These are phyloP conservation scores for Sisymbrium irio DNA, from an alignment of 345 rosid species.

Conservation along the genomic window DNA sequence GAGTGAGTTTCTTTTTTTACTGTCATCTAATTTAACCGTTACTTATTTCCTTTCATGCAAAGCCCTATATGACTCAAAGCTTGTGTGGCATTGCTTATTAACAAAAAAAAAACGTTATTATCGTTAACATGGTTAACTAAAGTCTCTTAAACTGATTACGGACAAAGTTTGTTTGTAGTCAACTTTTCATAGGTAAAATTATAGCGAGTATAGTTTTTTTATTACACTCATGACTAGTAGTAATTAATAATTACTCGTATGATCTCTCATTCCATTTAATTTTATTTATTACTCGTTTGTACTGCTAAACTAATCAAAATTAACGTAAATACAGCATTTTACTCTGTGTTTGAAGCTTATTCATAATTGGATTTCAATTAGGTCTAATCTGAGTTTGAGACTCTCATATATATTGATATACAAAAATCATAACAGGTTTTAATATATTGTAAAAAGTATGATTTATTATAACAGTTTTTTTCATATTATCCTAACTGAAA, in stretches of 20 bases:
- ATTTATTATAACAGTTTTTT: too few species aligned
- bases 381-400: too few species aligned
- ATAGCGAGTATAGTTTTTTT: background rate
- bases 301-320: background rate
- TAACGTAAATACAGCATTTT: too few species aligned
- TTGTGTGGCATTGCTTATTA: background rate
- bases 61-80: background rate
- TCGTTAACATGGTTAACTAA: background rate
- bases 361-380: too few species aligned
- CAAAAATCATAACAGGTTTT: too few species aligned
- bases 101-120: background rate
- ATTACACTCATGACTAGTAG: too few species aligned
- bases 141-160: background rate
- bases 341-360: too few species aligned
- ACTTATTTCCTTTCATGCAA: slow-evolving; percentile 6
- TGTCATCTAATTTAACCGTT: slow-evolving; percentile 13
- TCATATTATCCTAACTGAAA: too few species aligned
- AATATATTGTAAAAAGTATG: too few species aligned
- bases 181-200: background rate
- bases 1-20: background rate
- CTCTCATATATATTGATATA: too few species aligned
- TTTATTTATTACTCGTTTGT: background rate
- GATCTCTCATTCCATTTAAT: background rate
- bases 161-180: background rate
- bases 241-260: background rate